Conservation (phyloP, 257 asterid species). For the Paulownia fortunei region DNA sequence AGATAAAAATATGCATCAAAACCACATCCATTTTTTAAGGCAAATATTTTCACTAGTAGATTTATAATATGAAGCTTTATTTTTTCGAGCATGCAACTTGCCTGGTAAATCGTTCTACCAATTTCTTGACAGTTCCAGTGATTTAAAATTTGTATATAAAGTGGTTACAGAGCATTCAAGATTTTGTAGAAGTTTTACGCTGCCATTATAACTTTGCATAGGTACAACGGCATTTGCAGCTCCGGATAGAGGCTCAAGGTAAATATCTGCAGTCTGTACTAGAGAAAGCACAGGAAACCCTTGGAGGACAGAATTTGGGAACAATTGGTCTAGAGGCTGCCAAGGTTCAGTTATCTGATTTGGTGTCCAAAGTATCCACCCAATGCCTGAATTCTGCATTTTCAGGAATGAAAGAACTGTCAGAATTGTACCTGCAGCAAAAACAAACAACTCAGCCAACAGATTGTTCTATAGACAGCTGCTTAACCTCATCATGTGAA, state of each 20-base stretch:
- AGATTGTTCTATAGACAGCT: slow-evolving; percentile 69
- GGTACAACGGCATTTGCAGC: slow-evolving; percentile 92
- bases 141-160: too few relatives aligned
- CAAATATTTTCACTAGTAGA: too few relatives aligned
- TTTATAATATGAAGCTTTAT: too few relatives aligned
- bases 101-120: background rate
- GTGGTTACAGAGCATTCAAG: too few relatives aligned
- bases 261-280: slow-evolving; percentile 79
- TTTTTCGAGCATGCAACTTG: too few relatives aligned
- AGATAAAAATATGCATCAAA: too few relatives aligned
- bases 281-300: slow-evolving; percentile 88
- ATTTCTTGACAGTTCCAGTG: too few relatives aligned
- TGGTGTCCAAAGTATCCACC: slow-evolving; percentile 68
- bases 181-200: too few relatives aligned
- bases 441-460: slow-evolving; percentile 52
- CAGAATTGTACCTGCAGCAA: slow-evolving; percentile 51
- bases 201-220: slow-evolving; percentile 30
- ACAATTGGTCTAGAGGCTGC: slow-evolving; percentile 72
- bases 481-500: slow-evolving; percentile 64
- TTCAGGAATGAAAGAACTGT: slow-evolving; percentile 51
- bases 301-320: slow-evolving; percentile 74
- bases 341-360: slow-evolving; percentile 69
- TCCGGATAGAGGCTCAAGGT: slow-evolving; percentile 85
- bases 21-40: too few relatives aligned
- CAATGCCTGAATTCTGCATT: slow-evolving; percentile 67